These are phyloP conservation scores for Biscutella laevigata DNA, from an alignment of 441 rosid genomes.

Conservation along the genomic window DNA sequence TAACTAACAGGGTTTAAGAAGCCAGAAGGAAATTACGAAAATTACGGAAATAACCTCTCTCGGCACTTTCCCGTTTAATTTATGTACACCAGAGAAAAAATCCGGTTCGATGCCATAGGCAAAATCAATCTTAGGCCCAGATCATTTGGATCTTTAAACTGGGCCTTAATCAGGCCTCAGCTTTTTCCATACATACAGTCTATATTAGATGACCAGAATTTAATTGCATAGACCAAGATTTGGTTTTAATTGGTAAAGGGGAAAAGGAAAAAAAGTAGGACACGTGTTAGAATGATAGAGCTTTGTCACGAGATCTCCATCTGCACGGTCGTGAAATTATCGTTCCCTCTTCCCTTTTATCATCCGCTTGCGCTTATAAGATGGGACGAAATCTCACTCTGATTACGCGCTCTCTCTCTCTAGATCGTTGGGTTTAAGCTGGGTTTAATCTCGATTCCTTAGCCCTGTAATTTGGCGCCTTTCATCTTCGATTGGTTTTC, in stretches of 20 bases:
- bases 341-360: slow-evolving; percentile 11
- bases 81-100: not conserved
- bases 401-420: slow-evolving; percentile 4
- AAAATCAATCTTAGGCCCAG: slow-evolving; percentile 2
- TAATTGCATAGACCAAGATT: not conserved
- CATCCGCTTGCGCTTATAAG: slow-evolving; percentile 23
- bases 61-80: not conserved
- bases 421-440: slow-evolving; percentile 27
- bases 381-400: slow-evolving; percentile 2
- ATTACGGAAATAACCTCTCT: slow-evolving; percentile 3
- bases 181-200: too few relatives aligned
- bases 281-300: slow-evolving; percentile 11
- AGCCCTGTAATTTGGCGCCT: slow-evolving; percentile 21
- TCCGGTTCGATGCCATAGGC: not conserved
- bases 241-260: not conserved
- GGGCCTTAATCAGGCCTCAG: not conserved
- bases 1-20: slow-evolving; percentile 21
- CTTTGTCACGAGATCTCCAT: slow-evolving; percentile 17
- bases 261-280: not conserved
- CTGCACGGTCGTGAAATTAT: slow-evolving; percentile 27
- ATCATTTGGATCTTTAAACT: not conserved
- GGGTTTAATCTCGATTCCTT: slow-evolving; percentile 1
- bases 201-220: too few relatives aligned
- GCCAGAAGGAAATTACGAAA: too few relatives aligned
- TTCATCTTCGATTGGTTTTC: slow-evolving; percentile 7